A percentile compares a stretch with the other conserved stretches of the same genome.
These are phyloP conservation scores for Candida manassasensis DNA, from an alignment of 805 yeast genomes.

Conservation along the genomic window DNA sequence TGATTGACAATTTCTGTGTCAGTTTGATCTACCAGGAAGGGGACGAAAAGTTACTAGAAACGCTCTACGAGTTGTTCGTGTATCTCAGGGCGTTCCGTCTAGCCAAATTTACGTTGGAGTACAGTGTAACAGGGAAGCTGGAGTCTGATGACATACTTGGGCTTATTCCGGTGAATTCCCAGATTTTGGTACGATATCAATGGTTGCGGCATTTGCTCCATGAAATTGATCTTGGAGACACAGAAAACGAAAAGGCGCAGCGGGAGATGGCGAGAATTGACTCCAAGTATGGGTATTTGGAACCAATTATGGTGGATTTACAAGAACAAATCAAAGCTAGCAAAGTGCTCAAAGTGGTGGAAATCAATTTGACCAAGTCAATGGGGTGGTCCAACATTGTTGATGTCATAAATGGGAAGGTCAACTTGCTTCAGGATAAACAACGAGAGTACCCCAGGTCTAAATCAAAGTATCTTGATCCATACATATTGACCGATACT, in stretches of 20 bases:
- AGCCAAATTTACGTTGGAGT: slow-evolving; percentile 56
- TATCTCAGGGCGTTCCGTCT: slow-evolving; percentile 46
- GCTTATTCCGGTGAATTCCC: slow-evolving; percentile 19
- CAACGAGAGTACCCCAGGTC: slow-evolving; percentile 33
- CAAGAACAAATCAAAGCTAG: slow-evolving; percentile 16
- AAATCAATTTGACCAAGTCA: slow-evolving; percentile 7
- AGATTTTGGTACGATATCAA: slow-evolving; percentile 4
- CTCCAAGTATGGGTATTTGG: slow-evolving; percentile 22
- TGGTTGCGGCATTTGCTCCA: slow-evolving; percentile 1
- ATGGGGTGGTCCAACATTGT: slow-evolving; percentile 25
- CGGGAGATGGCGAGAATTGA: slow-evolving; percentile 6
- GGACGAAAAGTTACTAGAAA: slow-evolving; percentile 50
- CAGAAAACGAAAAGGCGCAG: neutral
- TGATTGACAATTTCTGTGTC: slow-evolving; percentile 60
- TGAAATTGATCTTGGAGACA: neutral
- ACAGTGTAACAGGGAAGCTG: slow-evolving; percentile 41
- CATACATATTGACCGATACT: slow-evolving; percentile 45
- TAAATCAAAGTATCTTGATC: slow-evolving; percentile 44
- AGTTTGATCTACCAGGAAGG: slow-evolving; percentile 66
- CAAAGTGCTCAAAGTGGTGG: slow-evolving; percentile 7
- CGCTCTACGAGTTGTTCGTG: slow-evolving; percentile 47
- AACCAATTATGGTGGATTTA: slow-evolving; percentile 27
- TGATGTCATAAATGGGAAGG: slow-evolving; percentile 28
- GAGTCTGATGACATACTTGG: slow-evolving; percentile 40
- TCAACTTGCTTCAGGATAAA: slow-evolving; percentile 27